A percentile compares a stretch with the other conserved stretches of the same genome.
These are phyloP conservation scores for Eucalyptus grandis DNA, from an alignment of 345 rosid species.

Conservation along the genomic window DNA sequence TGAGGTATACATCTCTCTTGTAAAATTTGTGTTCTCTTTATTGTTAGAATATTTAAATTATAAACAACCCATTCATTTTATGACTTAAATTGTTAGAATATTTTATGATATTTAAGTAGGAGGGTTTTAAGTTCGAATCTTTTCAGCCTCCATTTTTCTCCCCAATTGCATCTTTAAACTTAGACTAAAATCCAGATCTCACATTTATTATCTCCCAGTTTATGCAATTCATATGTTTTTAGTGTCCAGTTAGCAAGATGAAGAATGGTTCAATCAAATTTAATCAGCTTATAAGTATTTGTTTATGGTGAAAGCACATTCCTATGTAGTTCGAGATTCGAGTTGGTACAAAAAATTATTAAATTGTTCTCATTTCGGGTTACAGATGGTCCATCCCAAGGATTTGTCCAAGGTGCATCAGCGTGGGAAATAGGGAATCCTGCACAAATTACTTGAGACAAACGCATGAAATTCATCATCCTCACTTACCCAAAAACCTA, in stretches of 20 bases:
- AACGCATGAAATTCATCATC: neutral
- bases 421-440: neutral
- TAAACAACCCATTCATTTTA: no score
- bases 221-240: neutral
- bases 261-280: neutral
- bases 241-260: neutral
- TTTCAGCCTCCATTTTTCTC: no score
- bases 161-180: no score
- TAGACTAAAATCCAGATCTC: no score
- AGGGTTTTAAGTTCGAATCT: no score
- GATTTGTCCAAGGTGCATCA: neutral
- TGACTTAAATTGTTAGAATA: no score
- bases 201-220: neutral
- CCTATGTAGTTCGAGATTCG: neutral
- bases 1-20: neutral
- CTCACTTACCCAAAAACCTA: neutral
- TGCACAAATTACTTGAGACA: neutral
- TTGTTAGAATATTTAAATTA: no score
- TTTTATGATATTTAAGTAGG: fast-evolving
- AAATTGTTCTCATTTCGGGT: neutral
- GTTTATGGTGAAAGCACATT: neutral
- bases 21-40: neutral
- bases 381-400: neutral
- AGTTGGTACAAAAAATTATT: neutral
- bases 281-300: neutral